Percentiles rank a stretch among this genome's conserved stretches.
phyloP scores from a whole-genome alignment of 805 yeast species.

The Barnettozyma sp. region DNA sequence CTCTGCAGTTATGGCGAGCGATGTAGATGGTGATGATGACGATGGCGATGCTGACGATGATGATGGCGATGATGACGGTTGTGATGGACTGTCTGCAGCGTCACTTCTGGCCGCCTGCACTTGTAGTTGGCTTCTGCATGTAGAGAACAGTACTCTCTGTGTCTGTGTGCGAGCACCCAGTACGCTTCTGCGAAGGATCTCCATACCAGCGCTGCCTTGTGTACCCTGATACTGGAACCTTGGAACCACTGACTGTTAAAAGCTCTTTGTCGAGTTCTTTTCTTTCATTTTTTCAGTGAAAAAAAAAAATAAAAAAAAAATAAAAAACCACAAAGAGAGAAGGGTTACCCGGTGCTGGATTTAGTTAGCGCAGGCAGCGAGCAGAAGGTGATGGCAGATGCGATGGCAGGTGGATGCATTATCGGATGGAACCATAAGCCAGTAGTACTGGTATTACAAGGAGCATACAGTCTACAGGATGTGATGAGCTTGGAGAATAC shows the following conservation, averaged over 20 bases:
- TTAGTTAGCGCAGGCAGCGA: too few relatives aligned
- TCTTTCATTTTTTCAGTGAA: too few relatives aligned
- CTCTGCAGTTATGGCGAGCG: constrained; percentile 32
- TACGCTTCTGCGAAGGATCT: constrained; percentile 7
- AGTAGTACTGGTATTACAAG: too few relatives aligned
- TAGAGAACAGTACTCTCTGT: constrained; percentile 9
- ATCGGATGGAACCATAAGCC: too few relatives aligned
- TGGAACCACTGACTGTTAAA: too few relatives aligned
- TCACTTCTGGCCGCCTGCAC: constrained; percentile 6
- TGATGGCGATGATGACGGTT: neutral
- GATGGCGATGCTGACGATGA: neutral
- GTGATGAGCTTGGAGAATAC: too few relatives aligned
- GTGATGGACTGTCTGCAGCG: too few relatives aligned
- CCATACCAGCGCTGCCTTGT: constrained; percentile 1
- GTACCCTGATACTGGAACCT: too few relatives aligned
- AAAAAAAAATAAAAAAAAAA: constrained; percentile 1
- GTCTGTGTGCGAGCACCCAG: constrained; percentile 6
- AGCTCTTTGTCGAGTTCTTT: constrained; percentile 8
- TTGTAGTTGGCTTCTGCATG: constrained; percentile 6
- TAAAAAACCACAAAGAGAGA: neutral
- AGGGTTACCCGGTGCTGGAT: constrained; percentile 10
- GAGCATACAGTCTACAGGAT: too few relatives aligned
- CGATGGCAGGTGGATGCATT: too few relatives aligned
- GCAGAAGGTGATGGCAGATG: too few relatives aligned
- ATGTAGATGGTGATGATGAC: neutral